Evolutionary conservation across 257 asterid genomes (phyloP).

Genomic region (Solanum piurae): DNA sequence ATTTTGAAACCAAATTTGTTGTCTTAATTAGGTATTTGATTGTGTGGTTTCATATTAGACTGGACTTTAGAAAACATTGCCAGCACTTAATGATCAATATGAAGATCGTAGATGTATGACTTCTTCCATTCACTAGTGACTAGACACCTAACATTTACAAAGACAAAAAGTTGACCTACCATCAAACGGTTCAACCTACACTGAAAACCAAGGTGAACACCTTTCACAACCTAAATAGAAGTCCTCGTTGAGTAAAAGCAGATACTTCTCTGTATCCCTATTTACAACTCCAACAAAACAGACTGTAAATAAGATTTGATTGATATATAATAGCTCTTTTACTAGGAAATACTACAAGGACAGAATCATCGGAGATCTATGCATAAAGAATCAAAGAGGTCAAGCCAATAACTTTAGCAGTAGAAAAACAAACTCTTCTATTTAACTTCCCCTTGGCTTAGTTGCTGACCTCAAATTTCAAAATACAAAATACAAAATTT

Average conservation of each 20-base stretch:
- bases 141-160: neutral
- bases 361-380: neutral
- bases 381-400: neutral
- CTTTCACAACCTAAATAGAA: neutral
- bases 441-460: neutral
- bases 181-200: neutral
- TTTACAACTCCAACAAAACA: neutral
- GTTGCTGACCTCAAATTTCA: neutral
- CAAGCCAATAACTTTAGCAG: neutral
- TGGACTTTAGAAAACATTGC: neutral
- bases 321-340: neutral
- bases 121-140: neutral
- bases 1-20: neutral
- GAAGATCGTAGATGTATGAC: neutral
- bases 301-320: neutral
- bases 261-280: neutral
- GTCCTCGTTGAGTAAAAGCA: neutral
- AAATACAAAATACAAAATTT: neutral
- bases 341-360: neutral
- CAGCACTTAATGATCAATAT: neutral
- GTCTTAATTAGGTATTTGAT: neutral
- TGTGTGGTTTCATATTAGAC: neutral
- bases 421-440: neutral
- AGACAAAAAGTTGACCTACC: neutral
- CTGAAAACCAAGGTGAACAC: neutral